Conservation (phyloP, 805 yeast species). For the Alloascoidea africana region DNA sequence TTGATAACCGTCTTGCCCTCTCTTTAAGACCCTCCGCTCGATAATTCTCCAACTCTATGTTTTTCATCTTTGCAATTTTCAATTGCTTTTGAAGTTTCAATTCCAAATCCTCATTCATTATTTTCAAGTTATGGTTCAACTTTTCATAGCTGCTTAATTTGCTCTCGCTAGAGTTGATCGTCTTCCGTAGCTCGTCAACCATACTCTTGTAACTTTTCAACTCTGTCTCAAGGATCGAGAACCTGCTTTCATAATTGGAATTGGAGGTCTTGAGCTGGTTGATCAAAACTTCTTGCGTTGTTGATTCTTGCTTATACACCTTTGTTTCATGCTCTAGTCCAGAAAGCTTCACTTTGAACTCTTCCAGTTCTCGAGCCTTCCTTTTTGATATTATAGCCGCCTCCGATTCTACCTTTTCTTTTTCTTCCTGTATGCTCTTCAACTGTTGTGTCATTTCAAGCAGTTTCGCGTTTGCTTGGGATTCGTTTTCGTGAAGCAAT, state of each 20-base stretch:
- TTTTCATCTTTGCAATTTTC: constrained; percentile 42
- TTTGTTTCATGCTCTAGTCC: constrained; percentile 24
- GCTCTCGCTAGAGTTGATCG: constrained; percentile 33
- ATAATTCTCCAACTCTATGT: constrained; percentile 1
- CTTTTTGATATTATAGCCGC: constrained; percentile 31
- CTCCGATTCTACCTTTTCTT: constrained; percentile 40
- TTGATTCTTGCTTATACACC: constrained; percentile 23
- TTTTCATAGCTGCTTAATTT: constrained; percentile 42
- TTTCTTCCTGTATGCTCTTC: constrained; percentile 40
- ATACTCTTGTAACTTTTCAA: constrained; percentile 8
- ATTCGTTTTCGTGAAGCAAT: constrained; percentile 53
- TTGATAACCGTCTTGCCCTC: background rate
- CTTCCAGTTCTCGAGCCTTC: constrained; percentile 54
- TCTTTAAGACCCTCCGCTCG: background rate
- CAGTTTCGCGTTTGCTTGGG: constrained; percentile 31
- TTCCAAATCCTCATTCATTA: constrained; percentile 49
- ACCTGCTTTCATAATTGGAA: constrained; percentile 11
- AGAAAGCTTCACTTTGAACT: constrained; percentile 27
- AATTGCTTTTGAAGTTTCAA: constrained; percentile 52
- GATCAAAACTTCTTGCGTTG: constrained; percentile 15
- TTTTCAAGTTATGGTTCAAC: constrained; percentile 36
- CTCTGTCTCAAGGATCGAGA: background rate
- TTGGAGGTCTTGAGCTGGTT: constrained; percentile 17
- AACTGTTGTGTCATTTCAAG: constrained; percentile 42
- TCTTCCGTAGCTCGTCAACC: constrained; percentile 30